These are phyloP conservation scores for Aspergillus chevalieri DNA, from an alignment of 2,329 filamentous ascomycete species.

Conservation along the genomic window DNA sequence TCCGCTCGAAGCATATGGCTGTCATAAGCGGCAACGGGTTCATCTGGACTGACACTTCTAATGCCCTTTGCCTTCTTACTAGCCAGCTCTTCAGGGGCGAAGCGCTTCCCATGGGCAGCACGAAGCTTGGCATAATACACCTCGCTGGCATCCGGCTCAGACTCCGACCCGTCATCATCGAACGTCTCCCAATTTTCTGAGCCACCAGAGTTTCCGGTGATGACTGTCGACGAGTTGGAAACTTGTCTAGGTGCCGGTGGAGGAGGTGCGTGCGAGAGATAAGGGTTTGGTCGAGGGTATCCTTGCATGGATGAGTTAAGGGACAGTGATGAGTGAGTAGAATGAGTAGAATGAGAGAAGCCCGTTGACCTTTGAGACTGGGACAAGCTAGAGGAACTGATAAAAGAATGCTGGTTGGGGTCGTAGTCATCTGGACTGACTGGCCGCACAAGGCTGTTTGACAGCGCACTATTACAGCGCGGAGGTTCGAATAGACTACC, in stretches of 20 bases:
- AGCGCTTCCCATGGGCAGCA: constrained; percentile 61
- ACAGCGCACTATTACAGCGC: constrained; percentile 48
- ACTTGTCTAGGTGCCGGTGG: constrained; percentile 56
- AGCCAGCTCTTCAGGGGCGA: constrained; percentile 36
- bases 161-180: constrained; percentile 75
- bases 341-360: constrained; percentile 37
- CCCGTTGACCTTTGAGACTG: constrained; percentile 33
- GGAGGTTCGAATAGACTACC: constrained; percentile 31
- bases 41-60: constrained; percentile 41
- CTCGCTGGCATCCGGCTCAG: constrained; percentile 67
- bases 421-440: constrained; percentile 73
- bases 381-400: constrained; percentile 39
- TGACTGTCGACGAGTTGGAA: constrained; percentile 60
- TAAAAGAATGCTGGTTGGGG: constrained; percentile 42
- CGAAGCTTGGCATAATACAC: constrained; percentile 74
- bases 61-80: constrained; percentile 44
- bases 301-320: constrained; percentile 26
- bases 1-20: constrained; percentile 41
- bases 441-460: constrained; percentile 50
- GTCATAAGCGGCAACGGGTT: constrained; percentile 35
- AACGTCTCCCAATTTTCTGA: constrained; percentile 99
- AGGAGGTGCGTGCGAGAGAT: constrained; percentile 31
- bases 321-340: constrained; percentile 35
- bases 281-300: constrained; percentile 31
- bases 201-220: constrained; percentile 61